These are phyloP conservation scores for Colletotrichum liaoningense DNA, from an alignment of 2,329 filamentous ascomycete genomes.

Conservation along the genomic window DNA sequence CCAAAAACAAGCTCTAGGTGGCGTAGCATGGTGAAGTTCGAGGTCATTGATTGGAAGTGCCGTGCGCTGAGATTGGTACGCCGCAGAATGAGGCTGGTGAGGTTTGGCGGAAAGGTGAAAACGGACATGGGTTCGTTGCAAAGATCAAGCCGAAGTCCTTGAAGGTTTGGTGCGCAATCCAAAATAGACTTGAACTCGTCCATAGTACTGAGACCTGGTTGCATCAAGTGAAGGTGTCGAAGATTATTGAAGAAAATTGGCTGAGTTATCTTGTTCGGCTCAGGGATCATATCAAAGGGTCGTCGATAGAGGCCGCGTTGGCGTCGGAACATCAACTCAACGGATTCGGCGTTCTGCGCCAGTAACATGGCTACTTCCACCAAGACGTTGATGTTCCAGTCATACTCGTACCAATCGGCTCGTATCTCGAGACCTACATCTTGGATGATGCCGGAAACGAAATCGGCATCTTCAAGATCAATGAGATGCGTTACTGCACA, in stretches of 20 bases:
- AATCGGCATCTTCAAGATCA: neutral
- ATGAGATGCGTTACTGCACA: neutral
- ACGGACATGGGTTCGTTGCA: neutral
- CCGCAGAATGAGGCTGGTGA: slow-evolving; percentile 2
- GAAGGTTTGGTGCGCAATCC: slow-evolving; percentile 9
- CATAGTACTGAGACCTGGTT: neutral
- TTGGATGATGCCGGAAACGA: neutral
- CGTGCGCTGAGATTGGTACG: neutral
- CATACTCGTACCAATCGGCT: slow-evolving; percentile 11
- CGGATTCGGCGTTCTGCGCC: neutral
- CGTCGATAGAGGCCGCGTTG: slow-evolving; percentile 18
- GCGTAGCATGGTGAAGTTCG: neutral
- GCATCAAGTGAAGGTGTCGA: slow-evolving; percentile 5
- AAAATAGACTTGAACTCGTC: slow-evolving; percentile 18
- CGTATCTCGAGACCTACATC: slow-evolving; percentile 1
- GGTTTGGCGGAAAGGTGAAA: neutral
- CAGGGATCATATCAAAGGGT: slow-evolving; percentile 14
- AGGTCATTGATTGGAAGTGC: neutral
- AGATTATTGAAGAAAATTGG: slow-evolving; percentile 4
- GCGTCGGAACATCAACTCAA: slow-evolving; percentile 3
- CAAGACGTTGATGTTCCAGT: slow-evolving; percentile 17
- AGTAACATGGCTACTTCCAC: slow-evolving; percentile 17
- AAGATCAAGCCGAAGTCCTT: slow-evolving; percentile 3
- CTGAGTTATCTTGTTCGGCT: neutral
- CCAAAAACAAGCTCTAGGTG: neutral